These are phyloP conservation scores for Cyclaneusma minus DNA, from an alignment of 2,329 filamentous ascomycete genomes.

Conservation along the genomic window DNA sequence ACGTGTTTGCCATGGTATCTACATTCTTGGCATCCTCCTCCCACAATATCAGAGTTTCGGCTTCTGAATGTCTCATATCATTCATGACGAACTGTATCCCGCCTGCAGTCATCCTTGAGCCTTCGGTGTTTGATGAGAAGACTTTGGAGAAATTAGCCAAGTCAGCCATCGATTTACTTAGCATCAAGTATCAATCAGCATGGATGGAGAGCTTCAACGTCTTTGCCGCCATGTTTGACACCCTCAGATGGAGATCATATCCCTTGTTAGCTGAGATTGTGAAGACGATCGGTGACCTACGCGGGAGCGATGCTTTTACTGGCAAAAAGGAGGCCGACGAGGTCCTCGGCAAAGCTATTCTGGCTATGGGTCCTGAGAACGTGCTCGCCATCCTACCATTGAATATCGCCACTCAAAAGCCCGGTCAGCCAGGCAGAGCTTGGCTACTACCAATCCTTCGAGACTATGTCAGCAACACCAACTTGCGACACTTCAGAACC, in stretches of 20 bases:
- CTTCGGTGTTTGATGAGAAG: slow-evolving; percentile 87
- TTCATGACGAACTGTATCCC: slow-evolving; percentile 87
- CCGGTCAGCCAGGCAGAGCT: slow-evolving; percentile 69
- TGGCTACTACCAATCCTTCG: slow-evolving; percentile 90
- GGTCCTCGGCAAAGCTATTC: slow-evolving; percentile 74
- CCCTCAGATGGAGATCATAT: slow-evolving; percentile 68
- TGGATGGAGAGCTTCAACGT: slow-evolving; percentile 94
- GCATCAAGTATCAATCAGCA: slow-evolving; percentile 81
- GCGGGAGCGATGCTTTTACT: slow-evolving; percentile 73
- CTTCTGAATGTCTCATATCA: slow-evolving; percentile 87
- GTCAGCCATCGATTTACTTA: slow-evolving; percentile 58
- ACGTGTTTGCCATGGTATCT: slow-evolving; percentile 66
- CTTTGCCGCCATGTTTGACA: slow-evolving; percentile 72
- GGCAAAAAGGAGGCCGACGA: slow-evolving; percentile 92
- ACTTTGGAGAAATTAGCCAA: slow-evolving; percentile 67
- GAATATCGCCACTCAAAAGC: slow-evolving; percentile 64
- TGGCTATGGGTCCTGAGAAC: slow-evolving; percentile 76
- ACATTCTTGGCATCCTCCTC: slow-evolving; percentile 74
- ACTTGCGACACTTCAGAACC: slow-evolving; percentile 66
- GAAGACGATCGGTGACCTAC: slow-evolving; percentile 70
- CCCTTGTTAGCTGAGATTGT: slow-evolving; percentile 65
- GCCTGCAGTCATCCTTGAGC: slow-evolving; percentile 66
- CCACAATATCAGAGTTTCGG: slow-evolving; percentile 85
- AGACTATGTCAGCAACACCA: slow-evolving; percentile 80
- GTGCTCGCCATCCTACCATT: slow-evolving; percentile 72